These are phyloP conservation scores for Arachnomyces sp. DNA, from an alignment of 2,329 filamentous ascomycete species.

Conservation along the genomic window DNA sequence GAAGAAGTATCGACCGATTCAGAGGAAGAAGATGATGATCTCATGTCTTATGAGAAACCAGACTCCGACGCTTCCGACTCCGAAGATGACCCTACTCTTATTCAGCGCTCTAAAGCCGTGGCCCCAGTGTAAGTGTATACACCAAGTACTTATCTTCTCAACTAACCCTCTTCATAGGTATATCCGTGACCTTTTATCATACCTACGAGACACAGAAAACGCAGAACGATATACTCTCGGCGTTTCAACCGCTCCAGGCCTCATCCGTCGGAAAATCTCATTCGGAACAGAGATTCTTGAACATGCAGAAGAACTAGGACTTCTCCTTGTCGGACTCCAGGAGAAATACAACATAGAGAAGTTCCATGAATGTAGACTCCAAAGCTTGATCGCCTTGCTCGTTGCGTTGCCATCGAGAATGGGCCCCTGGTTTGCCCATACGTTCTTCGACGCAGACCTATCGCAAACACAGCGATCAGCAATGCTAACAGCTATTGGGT, in stretches of 20 bases:
- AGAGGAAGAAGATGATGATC: constrained; percentile 54
- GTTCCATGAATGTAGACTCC: constrained; percentile 66
- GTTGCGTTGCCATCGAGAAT: constrained; percentile 67
- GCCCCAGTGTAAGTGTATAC: constrained; percentile 58
- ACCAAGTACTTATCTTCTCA: constrained; percentile 7
- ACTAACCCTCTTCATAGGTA: constrained; percentile 42
- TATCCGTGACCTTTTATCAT: constrained; percentile 71
- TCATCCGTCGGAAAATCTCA: constrained; percentile 80
- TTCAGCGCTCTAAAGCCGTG: constrained; percentile 72
- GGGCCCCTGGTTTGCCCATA: constrained; percentile 73
- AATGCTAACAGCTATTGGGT: constrained; percentile 70
- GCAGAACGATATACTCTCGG: constrained; percentile 78
- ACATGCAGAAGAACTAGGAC: constrained; percentile 72
- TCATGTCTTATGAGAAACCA: constrained; percentile 73
- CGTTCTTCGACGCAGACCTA: constrained; percentile 87
- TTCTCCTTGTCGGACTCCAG: constrained; percentile 67
- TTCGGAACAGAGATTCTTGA: constrained; percentile 84
- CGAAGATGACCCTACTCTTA: constrained; percentile 81
- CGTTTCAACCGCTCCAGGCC: constrained; percentile 62
- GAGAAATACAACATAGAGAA: constrained; percentile 75
- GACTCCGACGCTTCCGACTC: constrained; percentile 85
- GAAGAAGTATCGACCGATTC: constrained; percentile 56
- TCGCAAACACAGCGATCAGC: constrained; percentile 76
- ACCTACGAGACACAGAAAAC: constrained; percentile 70
- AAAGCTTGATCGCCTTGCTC: constrained; percentile 74